Percentiles rank a stretch among this genome's conserved stretches.
phyloP scores from a whole-genome alignment of 805 yeast species.

The Candida ortonii region DNA sequence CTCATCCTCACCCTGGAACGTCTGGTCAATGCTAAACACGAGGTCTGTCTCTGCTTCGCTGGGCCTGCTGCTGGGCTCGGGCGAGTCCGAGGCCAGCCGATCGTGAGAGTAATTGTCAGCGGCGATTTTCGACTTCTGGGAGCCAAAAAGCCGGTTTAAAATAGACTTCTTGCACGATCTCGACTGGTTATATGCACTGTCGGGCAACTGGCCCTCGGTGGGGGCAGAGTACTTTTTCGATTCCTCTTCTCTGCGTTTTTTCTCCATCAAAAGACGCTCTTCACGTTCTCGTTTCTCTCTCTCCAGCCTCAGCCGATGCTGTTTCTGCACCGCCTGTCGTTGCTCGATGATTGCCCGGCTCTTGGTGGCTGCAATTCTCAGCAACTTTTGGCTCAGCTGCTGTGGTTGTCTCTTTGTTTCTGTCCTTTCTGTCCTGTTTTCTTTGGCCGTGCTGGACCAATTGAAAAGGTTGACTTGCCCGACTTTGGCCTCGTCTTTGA shows the following conservation, averaged over 20 bases:
- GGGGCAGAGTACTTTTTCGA: constrained; percentile 18
- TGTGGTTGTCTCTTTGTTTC: constrained; percentile 5
- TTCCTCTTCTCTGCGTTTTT: constrained; percentile 22
- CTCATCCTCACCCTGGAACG: constrained; percentile 6
- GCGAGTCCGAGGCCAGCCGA: constrained; percentile 4
- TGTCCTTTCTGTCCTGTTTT: constrained; percentile 3
- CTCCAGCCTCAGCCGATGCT: constrained; percentile 13
- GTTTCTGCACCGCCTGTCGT: constrained; percentile 16
- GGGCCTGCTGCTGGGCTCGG: constrained; percentile 1
- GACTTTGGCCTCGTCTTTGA: constrained; percentile 1
- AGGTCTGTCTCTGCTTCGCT: constrained; percentile 5
- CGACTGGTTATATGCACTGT: neutral
- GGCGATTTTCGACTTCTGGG: constrained; percentile 29
- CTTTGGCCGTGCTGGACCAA: constrained; percentile 22
- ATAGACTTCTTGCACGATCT: constrained; percentile 18
- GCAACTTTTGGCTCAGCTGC: constrained; percentile 22
- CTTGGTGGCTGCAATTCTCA: constrained; percentile 20
- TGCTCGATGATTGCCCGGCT: constrained; percentile 23
- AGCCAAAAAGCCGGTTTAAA: constrained; percentile 25
- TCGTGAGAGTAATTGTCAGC: constrained; percentile 28
- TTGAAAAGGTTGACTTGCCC: constrained; percentile 15
- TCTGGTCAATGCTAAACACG: constrained; percentile 6
- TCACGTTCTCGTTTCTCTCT: constrained; percentile 26
- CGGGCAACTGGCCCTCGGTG: no score
- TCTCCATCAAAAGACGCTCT: constrained; percentile 18